Evolutionary conservation across 1,284 basidiomycete species (phyloP), one percentile per base, ranked within the genome.

Genomic region (Ustilago nuda): DNA sequence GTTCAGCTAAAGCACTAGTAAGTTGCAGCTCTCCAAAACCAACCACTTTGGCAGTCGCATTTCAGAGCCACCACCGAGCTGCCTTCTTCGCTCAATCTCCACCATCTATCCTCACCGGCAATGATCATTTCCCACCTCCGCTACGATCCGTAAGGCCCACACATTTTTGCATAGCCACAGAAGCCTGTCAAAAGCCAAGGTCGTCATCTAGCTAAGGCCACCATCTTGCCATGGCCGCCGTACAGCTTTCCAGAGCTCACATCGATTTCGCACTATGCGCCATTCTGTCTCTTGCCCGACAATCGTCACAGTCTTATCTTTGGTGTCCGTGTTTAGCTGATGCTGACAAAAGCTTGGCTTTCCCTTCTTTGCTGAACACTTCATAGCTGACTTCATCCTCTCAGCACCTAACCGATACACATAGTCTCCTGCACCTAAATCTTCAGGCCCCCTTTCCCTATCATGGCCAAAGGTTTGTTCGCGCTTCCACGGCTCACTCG

Each of bases 381-480:
- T 19, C 3, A 11, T 15, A 45, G 43, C n/a, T 7, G 19, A 15
- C 43, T 19, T 4, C 19, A 45, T 45, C n/a, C 11, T 45, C 19
- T 15, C 17, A 15, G 39, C 39, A 41, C 17, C 39, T 15, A 15
- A 15, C 39, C 1, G 15, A 27, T 27, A 48, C 51, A 56, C 6
- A 27, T 33, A 23, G 30, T 15, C 45, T 33, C 43, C 15, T 5
- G 7, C 15, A 27, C n/a, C 12, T 32, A 7, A 37, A 19, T 17
- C 43, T 13, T 43, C 33, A 13, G 55, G 27, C 43, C 1, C 43
- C 1, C 23, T 1, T 58, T 27, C 41, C 39, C 37, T 17, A 57
- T 19, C 43, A 72, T 72, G 71, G 71, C 71, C n/a, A 72, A 72
- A 57, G 61, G 71, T 72, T 15, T 23, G 70, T 30, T 5, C 5